Evolutionary conservation across 2,329 filamentous ascomycete genomes (phyloP), one percentile per base, ranked within the genome.

Genomic region (Davidsoniella eucalypti): DNA sequence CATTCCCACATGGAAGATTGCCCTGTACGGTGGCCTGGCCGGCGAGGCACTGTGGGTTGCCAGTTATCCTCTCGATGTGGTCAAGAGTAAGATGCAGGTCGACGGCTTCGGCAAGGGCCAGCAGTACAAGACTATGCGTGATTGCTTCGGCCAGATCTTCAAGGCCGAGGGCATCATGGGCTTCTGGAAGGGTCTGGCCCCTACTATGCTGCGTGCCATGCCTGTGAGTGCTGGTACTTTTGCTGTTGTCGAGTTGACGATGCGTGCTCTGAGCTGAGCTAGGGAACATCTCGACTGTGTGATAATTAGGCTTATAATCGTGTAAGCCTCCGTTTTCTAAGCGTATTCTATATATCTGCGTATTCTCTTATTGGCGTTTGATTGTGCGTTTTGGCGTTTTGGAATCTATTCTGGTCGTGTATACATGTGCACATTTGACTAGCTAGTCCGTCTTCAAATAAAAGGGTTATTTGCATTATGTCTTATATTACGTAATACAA

Each of bases 31-130:
- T 56, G 92, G 92, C 42, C 66, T 98, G 39, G 92, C 92, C 0
- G 92, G 92, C 58, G 92, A 98, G 72, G 86, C 80, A 48, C 75
- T 98, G 52, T 98, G 92, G 92, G 70, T 98, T 50, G 75, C 75
- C 36, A 94, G 87, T 61, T 98, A 98, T 67, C 92, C 92, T 18
- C 83, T 98, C 56, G 92, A 98, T 67, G 90, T 98, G 25, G 68
- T 98, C 67, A 98, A 98, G 83, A 94, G 87, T 68, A 96, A 94
- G 77, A 95, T 96, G 90, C 92, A 98, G 75, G 94, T 83, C 52
- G 92, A 98, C 67, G 88, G 85, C 0, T 92, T 95, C 62, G 87
- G 85, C 4, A 54, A 64, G 45, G 68, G 75, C 55, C 79, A 81
- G 69, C 74, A 73, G 62, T 98, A 84, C 67, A 76, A 69, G 63